Evolutionary conservation across 2,329 filamentous ascomycete genomes (phyloP).

Genomic region (Penicillium digitatum): DNA sequence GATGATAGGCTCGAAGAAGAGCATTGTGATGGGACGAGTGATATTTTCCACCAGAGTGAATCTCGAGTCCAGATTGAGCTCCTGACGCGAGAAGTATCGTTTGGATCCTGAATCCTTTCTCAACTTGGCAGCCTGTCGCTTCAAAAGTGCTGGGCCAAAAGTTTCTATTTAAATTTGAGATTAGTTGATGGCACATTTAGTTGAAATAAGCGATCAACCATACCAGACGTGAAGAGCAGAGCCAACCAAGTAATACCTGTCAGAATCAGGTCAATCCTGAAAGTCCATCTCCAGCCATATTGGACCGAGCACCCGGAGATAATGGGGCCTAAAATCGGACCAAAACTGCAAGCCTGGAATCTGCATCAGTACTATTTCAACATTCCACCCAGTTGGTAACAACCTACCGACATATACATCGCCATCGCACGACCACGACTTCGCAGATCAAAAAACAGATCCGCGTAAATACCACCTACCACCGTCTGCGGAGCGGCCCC

Average conservation of each 20-base stretch:
- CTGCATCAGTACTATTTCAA: not conserved
- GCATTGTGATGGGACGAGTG: slow-evolving; percentile 68
- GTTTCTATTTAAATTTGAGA: slow-evolving; percentile 47
- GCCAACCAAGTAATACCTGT: slow-evolving; percentile 57
- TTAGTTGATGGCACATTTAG: not conserved
- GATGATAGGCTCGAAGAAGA: slow-evolving; percentile 68
- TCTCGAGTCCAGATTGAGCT: slow-evolving; percentile 45
- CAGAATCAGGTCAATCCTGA: slow-evolving; percentile 62
- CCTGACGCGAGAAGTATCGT: slow-evolving; percentile 55
- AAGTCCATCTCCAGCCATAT: slow-evolving; percentile 47
- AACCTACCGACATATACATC: slow-evolving; percentile 40
- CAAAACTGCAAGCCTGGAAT: slow-evolving; percentile 36
- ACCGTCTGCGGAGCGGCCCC: slow-evolving; percentile 44
- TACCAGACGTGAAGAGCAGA: slow-evolving; percentile 57
- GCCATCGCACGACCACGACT: slow-evolving; percentile 39
- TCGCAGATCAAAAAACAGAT: slow-evolving; percentile 42
- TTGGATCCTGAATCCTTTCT: slow-evolving; percentile 53
- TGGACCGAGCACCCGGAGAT: slow-evolving; percentile 44
- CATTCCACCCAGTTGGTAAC: not conserved
- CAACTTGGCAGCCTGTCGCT: slow-evolving; percentile 54
- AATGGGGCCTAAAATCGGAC: slow-evolving; percentile 42
- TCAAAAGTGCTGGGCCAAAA: slow-evolving; percentile 57
- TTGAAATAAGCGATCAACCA: not conserved
- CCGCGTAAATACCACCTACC: slow-evolving; percentile 46
- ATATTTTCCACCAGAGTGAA: slow-evolving; percentile 67